Evolutionary conservation across 75 land plant genomes (phyloP).

Genomic region (Picea glauca): DNA sequence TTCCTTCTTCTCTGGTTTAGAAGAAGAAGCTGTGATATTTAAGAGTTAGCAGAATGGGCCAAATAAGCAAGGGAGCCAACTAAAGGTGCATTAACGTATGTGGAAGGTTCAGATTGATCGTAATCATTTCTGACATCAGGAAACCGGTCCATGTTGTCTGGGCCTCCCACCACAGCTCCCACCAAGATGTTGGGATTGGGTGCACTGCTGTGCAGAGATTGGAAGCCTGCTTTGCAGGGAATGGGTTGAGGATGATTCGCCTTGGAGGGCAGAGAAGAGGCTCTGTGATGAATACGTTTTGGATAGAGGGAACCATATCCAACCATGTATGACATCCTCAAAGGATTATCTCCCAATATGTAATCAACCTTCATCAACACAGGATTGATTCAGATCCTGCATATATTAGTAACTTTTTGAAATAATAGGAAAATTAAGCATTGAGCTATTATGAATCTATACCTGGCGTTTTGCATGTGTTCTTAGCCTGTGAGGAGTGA

Average conservation of each 20-base stretch:
- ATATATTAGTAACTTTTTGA: no score
- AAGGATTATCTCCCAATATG: neutral
- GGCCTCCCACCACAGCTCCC: constrained; percentile 88
- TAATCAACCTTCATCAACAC: constrained; percentile 40
- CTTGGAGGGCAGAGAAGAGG: constrained; percentile 66
- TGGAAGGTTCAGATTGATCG: constrained; percentile 57
- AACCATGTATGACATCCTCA: constrained; percentile 78
- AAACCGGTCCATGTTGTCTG: constrained; percentile 53
- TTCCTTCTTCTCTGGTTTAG: no score
- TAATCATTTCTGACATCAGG: constrained; percentile 56
- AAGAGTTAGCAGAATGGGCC: neutral
- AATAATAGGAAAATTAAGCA: no score
- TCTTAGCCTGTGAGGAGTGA: constrained; percentile 21
- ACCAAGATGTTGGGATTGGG: constrained; percentile 65
- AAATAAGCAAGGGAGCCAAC: constrained; percentile 62
- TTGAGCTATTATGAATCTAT: neutral
- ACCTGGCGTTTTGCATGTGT: constrained; percentile 63
- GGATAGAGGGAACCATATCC: constrained; percentile 73
- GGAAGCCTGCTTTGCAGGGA: constrained; percentile 53
- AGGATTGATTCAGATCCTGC: no score
- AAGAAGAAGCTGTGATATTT: no score
- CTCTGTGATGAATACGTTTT: constrained; percentile 75
- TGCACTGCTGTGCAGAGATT: constrained; percentile 39
- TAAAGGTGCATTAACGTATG: constrained; percentile 80
- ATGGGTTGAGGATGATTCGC: constrained; percentile 38